Evolutionary conservation across 2,329 filamentous ascomycete species (phyloP), one percentile per base, ranked within the genome.

Genomic region (Saccharata proteae): DNA sequence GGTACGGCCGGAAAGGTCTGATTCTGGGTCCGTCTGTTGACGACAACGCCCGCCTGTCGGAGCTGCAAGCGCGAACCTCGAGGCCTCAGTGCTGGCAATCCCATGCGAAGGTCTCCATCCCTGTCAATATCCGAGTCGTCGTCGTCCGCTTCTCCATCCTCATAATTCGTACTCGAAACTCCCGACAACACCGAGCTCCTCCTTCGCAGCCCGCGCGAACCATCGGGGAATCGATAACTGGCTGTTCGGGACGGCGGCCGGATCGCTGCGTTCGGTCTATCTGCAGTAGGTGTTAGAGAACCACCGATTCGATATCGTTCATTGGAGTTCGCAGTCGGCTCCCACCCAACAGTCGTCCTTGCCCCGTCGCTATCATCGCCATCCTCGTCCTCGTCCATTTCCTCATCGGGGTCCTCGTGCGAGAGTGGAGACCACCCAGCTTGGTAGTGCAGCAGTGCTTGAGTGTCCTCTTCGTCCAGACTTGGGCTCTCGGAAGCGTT

Each of bases 211-310:
- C 52, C 52, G 41, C 54, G 52, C 13, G 51, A 51, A 31, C 49
- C 45, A 36, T 55, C 48, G 33, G 46, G 41, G 32, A 49, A 38
- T 38, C 49, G 49, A 35, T 46, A 29, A 30, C 49, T 51, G 31
- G 47, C 51, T 30, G 44, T 43, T 40, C 54, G 53, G 26, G 54
- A 57, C 32, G 54, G 51, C 21, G 55, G 54, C 30, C 52, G 54
- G 35, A 55, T 56, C 18, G 49, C 45, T 43, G 47, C 49, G 38
- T 49, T 54, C 51, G 51, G 52, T 50, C 53, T 53, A 59, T 58
- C 57, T 60, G 55, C 52, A 57, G 54, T 57, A 58, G 56, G 55
- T 54, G 56, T 60, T 54, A 60, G 56, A 59, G 55, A 58, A 51
- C 55, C 53, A 47, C 48, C 49, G 49, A 54, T 55, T 53, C 54